Evolutionary conservation across 2,329 filamentous ascomycete genomes (phyloP), one percentile per base, ranked within the genome.

Genomic region (Fusarium sp.): DNA sequence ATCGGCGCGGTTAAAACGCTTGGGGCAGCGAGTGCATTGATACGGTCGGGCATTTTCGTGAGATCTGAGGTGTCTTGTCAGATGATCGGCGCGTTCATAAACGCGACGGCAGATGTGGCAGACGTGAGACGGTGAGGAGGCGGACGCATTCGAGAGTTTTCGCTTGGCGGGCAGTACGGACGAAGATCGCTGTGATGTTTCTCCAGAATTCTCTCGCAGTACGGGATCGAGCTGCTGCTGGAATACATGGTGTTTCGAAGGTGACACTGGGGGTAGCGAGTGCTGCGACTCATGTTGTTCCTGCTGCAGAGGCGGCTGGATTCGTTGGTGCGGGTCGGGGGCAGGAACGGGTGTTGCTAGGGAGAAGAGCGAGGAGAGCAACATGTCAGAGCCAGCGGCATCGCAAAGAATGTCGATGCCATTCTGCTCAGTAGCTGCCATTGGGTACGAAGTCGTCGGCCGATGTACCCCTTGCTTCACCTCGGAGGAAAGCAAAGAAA

Each of bases 371-470:
- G 73, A 75, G 13, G 73, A 75, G 42, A 75, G 62, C 37, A 75
- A 54, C 72, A 74, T 74, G 43, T 75, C 72, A 30, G 73, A 75
- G 58, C 73, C 73, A 41, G 73, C 73, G 53, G 73, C 73, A 69
- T 75, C 73, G 55, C 73, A 75, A 48, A 75, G 65, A 48, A 75
- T 75, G 58, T 75, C 73, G 48, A 75, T 75, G 42, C 73, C 73
- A 69, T 75, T 75, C 57, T 75, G 73, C 58, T 72, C 73, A 19
- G 73, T 55, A 51, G 70, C 58, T 26, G 73, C 61, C 73, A 75
- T 75, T 54, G 48, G 30, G 23, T 65, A 43, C 59, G 37, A 25
- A 23, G 48, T 58, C 26, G 28, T 62, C 31, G 34, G 39, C 28
- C 16, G 41, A 10, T 31, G 25, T 21, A 25, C 18, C 23, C 55